Percentiles rank a stretch among this genome's conserved stretches.
Conservation (phyloP, 495 filamentous ascomycete species). For the Jackrogersella minutella region DNA sequence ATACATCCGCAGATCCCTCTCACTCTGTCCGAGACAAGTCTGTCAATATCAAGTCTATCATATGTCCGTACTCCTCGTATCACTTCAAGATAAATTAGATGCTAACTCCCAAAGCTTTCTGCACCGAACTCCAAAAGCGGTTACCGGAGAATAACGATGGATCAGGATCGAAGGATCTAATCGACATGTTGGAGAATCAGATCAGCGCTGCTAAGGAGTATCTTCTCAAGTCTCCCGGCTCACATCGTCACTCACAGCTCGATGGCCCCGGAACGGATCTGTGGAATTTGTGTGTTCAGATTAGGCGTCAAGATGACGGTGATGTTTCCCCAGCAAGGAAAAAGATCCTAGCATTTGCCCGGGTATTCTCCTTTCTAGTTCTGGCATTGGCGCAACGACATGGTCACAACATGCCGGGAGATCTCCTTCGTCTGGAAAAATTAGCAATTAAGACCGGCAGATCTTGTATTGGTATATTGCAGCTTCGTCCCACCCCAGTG, state of each 20-base stretch:
- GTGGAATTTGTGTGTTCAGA: constrained; percentile 73
- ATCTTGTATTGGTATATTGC: constrained; percentile 67
- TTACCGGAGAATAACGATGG: constrained; percentile 25
- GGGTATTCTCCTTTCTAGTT: constrained; percentile 74
- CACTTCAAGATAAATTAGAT: background rate
- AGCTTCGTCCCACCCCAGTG: constrained; percentile 21
- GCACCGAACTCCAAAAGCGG: constrained; percentile 39
- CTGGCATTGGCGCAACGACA: constrained; percentile 66
- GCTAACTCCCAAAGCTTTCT: constrained; percentile 45
- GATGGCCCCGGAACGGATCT: constrained; percentile 63
- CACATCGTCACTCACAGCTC: constrained; percentile 53
- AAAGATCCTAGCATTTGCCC: constrained; percentile 53
- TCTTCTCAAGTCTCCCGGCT: constrained; percentile 26
- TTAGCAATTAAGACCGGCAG: constrained; percentile 71
- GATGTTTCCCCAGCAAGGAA: constrained; percentile 19
- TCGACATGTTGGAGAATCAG: constrained; percentile 34
- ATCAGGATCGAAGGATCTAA: constrained; percentile 8
- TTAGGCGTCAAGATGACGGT: constrained; percentile 46
- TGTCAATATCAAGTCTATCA: constrained; percentile 28
- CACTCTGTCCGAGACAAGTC: constrained; percentile 25
- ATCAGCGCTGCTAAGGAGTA: constrained; percentile 32
- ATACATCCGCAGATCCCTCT: constrained; percentile 17
- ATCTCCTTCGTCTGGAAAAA: constrained; percentile 67
- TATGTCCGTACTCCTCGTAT: constrained; percentile 31
- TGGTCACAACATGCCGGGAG: constrained; percentile 37